These are phyloP conservation scores for Neocallimastix lanati DNA, from an alignment of 192 early-diverging fungal species.

Conservation along the genomic window DNA sequence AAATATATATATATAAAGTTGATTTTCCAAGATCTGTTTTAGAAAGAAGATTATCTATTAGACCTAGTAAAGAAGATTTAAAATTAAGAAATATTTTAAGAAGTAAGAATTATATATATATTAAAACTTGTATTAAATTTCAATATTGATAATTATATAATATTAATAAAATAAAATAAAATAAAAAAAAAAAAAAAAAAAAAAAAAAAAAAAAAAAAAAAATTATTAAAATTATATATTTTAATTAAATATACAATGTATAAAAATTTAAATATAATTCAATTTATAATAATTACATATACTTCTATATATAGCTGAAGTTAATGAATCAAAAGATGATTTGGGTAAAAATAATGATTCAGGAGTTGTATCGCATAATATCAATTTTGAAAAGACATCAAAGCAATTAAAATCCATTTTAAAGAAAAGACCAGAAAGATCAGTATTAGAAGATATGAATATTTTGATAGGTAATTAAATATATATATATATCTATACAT, in stretches of 20 bases:
- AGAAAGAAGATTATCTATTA: not conserved
- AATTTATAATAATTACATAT: not conserved
- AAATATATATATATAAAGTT: not conserved
- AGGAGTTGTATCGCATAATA: not conserved
- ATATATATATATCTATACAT: too few species aligned
- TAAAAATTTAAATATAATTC: not conserved
- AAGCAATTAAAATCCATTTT: constrained; percentile 18
- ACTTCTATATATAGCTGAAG: too few species aligned
- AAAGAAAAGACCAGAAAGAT: constrained; percentile 27
- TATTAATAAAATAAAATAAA: too few species aligned
- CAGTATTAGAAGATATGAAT: constrained; percentile 22
- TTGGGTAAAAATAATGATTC: not conserved
- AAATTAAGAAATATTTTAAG: not conserved
- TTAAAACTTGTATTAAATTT: too few species aligned
- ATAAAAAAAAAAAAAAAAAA: too few species aligned
- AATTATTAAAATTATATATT: too few species aligned
- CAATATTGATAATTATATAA: too few species aligned
- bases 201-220: too few species aligned
- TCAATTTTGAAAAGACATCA: constrained; percentile 14
- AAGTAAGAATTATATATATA: not conserved
- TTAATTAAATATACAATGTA: not conserved
- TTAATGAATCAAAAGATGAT: not conserved
- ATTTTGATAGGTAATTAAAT: constrained; percentile 18
- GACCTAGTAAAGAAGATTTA: not conserved
- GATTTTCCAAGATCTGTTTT: not conserved